Evolutionary conservation across 805 yeast species (phyloP), one percentile per base, ranked within the genome.

Genomic region (Pichia kluyveri): DNA sequence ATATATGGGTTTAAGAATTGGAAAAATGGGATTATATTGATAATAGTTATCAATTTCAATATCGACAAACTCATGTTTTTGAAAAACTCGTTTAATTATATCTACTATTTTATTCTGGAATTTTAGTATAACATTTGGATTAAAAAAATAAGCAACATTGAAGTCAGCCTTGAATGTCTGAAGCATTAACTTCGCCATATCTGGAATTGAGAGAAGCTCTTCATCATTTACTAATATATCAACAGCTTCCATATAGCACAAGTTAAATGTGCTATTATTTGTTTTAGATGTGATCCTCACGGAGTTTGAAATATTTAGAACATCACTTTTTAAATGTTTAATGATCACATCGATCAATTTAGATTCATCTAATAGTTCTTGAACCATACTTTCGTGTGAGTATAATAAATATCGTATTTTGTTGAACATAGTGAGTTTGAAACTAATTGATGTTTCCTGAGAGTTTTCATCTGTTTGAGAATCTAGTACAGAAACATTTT

Each of bases 1-100:
- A 12, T 54, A 52, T 10, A 57, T 47, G 4, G 60, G 61, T 42
- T 48, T 51, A 23, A 63, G 34, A 7, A 61, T 54, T 1, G 66
- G 62, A 5, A 63, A 48, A 0, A 63, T 54, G 1, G 67, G 67
- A 30, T 57, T 51, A 23, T 53, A 41, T 0, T 54, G 52, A 45
- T 51, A 57, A 44, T 52, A 62, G 1, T 55, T 52, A n/a, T 58
- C 60, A 10, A 63, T 51, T 12, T 44, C 34, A 4, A 28, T 44
- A 31, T 38, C 49, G 3, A 52, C 31, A 5, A 40, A 31, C 1
- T 42, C 46, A 30, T 50, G 50, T 28, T 48, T 50, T 15, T 48
- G 27, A 17, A 45, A 50, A 30, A 43, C 41, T 37, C 42, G 34
- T 37, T 43, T 50, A 30, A 53, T 38, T 1, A 50, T 27, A 23